Conservation (phyloP, 805 yeast genomes). For the Saccharomycopsis fermentans region DNA sequence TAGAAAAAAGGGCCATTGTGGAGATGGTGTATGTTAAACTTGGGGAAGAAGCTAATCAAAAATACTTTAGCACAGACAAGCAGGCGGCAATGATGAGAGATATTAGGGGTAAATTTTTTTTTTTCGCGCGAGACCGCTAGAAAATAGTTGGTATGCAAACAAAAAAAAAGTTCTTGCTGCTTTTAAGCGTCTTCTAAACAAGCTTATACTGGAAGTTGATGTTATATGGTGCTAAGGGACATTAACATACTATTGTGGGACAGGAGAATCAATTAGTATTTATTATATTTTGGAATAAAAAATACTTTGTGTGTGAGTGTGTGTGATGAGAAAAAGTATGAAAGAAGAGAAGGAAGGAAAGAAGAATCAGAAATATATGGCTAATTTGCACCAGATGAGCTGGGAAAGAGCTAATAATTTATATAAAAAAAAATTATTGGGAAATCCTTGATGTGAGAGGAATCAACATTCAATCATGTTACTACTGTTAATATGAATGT, state of each 20-base stretch:
- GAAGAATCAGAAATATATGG: not conserved
- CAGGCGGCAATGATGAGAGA: too few species aligned
- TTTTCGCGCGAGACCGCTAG: too few species aligned
- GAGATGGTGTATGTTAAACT: too few species aligned
- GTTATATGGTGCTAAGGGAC: too few species aligned
- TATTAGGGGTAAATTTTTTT: too few species aligned
- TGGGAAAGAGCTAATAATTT: not conserved
- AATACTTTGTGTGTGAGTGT: not conserved
- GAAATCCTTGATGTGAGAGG: not conserved
- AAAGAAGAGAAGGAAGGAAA: not conserved
- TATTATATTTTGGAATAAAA: too few species aligned
- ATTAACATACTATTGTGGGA: too few species aligned
- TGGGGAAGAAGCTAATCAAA: too few species aligned
- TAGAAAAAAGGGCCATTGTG: conserved; percentile 12
- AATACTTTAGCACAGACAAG: too few species aligned
- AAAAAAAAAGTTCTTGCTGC: not conserved
- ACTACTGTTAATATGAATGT: not conserved
- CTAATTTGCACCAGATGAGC: not conserved
- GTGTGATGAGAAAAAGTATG: not conserved
- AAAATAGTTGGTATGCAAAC: too few species aligned
- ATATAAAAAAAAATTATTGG: not conserved
- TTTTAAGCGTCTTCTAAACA: not conserved
- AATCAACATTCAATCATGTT: not conserved
- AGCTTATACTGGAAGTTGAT: too few species aligned
- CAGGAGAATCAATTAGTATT: not conserved